Conservation (phyloP, 768 basidiomycete species). For the Auricularia sp. region DNA sequence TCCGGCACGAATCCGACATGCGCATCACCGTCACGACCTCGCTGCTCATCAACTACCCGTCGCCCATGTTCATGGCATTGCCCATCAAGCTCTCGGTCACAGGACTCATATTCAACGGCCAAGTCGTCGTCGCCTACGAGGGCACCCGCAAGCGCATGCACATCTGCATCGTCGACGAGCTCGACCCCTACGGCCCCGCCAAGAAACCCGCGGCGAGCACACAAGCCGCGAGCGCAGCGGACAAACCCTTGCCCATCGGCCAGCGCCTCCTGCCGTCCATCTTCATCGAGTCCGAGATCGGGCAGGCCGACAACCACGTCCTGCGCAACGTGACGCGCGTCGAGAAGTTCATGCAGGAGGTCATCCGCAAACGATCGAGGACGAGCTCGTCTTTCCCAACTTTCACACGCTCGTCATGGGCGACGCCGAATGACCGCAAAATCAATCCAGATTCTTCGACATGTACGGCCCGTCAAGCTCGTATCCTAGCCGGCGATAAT, state of each 20-base stretch:
- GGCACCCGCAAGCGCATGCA: conserved; percentile 74
- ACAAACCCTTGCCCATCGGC: conserved; percentile 67
- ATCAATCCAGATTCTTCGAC: conserved; percentile 58
- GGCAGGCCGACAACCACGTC: conserved; percentile 90
- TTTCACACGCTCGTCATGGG: conserved; percentile 56
- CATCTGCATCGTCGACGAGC: conserved; percentile 78
- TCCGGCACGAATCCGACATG: conserved; percentile 81
- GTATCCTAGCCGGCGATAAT: conserved; percentile 91
- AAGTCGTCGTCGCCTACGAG: conserved; percentile 86
- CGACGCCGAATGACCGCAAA: background rate
- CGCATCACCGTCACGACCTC: conserved; percentile 86
- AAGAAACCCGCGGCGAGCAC: conserved; percentile 36
- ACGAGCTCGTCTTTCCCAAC: conserved; percentile 93
- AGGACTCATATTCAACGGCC: conserved; percentile 75
- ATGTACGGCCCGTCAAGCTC: conserved; percentile 95
- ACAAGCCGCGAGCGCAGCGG: conserved; percentile 51
- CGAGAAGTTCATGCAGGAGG: conserved; percentile 91
- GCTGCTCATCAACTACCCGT: conserved; percentile 93
- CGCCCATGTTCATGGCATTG: conserved; percentile 90
- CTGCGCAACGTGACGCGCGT: conserved; percentile 92
- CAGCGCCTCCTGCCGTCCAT: conserved; percentile 78
- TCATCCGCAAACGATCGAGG: conserved; percentile 91
- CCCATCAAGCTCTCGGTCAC: conserved; percentile 92
- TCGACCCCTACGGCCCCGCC: conserved; percentile 75
- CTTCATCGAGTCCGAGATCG: conserved; percentile 93